Percentiles rank a stretch among this genome's conserved stretches.
Evolutionary conservation across 1,284 basidiomycete genomes (phyloP).

Genomic region (Trichosporon sp.): DNA sequence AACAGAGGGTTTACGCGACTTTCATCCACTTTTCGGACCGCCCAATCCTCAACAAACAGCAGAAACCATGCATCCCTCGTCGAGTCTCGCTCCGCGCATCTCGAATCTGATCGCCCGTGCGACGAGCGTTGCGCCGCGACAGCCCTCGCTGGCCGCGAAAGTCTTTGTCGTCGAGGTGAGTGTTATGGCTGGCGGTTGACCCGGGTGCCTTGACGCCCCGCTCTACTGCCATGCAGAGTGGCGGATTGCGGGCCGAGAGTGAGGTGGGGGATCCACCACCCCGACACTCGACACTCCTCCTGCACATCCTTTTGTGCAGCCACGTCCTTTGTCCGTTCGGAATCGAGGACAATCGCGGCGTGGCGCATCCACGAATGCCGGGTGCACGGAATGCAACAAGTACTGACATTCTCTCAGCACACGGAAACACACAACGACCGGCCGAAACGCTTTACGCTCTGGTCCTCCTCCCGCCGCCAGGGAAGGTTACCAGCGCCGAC

Average conservation of each 20-base stretch:
- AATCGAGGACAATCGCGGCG: too few species aligned
- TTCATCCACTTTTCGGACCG: too few species aligned
- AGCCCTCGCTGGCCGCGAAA: neutral
- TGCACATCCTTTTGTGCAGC: neutral
- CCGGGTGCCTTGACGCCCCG: neutral
- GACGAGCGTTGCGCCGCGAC: neutral
- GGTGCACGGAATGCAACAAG: neutral
- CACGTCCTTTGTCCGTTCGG: too few species aligned
- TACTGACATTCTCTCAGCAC: neutral
- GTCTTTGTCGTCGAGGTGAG: slow-evolving; percentile 10
- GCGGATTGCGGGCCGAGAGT: neutral
- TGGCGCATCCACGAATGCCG: neutral
- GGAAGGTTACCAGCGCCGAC: slow-evolving; percentile 4
- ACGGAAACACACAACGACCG: neutral
- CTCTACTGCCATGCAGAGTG: neutral
- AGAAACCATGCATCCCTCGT: slow-evolving; percentile 20
- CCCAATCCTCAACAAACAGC: too few species aligned
- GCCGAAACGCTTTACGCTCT: neutral
- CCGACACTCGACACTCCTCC: too few species aligned
- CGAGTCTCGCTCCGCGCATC: slow-evolving; percentile 18
- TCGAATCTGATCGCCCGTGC: slow-evolving; percentile 6
- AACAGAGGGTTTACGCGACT: neutral
- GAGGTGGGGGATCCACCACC: too few species aligned
- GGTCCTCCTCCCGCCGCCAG: neutral
- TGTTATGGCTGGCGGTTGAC: neutral